These are phyloP conservation scores for Ceratocystis lukuohia DNA, from an alignment of 2,329 filamentous ascomycete genomes.

Conservation along the genomic window DNA sequence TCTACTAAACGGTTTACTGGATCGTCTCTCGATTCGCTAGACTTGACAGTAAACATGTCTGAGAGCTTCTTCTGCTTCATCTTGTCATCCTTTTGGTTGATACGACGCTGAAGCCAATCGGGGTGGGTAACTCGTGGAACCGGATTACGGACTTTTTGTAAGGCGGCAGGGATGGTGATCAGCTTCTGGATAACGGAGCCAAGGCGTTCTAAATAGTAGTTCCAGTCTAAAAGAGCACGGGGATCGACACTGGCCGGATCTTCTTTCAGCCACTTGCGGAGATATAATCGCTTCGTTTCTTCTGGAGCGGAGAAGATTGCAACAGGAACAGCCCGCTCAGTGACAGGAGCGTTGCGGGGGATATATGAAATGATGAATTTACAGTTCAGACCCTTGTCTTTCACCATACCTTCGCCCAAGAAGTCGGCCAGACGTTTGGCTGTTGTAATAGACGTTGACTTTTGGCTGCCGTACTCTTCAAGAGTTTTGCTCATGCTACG, in stretches of 20 bases:
- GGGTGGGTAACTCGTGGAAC: slow-evolving; percentile 88
- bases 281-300: slow-evolving; percentile 70
- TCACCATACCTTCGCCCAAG: slow-evolving; percentile 94
- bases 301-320: slow-evolving; percentile 95
- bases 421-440: slow-evolving; percentile 92
- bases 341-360: slow-evolving; percentile 81
- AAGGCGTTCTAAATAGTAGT: slow-evolving; percentile 90
- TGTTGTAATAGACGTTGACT: slow-evolving; percentile 98
- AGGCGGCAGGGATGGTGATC: slow-evolving; percentile 91
- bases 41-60: slow-evolving; percentile 62
- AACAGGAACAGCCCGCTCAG: slow-evolving; percentile 84
- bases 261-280: slow-evolving; percentile 92
- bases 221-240: slow-evolving; percentile 81
- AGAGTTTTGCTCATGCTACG: slow-evolving; percentile 95
- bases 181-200: slow-evolving; percentile 97
- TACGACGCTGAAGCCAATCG: slow-evolving; percentile 88
- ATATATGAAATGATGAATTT: slow-evolving; percentile 95
- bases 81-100: slow-evolving; percentile 90
- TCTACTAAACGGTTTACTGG: slow-evolving; percentile 49
- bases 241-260: slow-evolving; percentile 86
- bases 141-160: slow-evolving; percentile 90
- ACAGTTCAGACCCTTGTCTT: slow-evolving; percentile 97
- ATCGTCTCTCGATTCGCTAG: slow-evolving; percentile 57
- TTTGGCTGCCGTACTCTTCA: slow-evolving; percentile 89
- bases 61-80: slow-evolving; percentile 99